Base-by-base conservation (phyloP, 2,329 filamentous ascomycete genomes). In the Didymella pinodella region DNA sequence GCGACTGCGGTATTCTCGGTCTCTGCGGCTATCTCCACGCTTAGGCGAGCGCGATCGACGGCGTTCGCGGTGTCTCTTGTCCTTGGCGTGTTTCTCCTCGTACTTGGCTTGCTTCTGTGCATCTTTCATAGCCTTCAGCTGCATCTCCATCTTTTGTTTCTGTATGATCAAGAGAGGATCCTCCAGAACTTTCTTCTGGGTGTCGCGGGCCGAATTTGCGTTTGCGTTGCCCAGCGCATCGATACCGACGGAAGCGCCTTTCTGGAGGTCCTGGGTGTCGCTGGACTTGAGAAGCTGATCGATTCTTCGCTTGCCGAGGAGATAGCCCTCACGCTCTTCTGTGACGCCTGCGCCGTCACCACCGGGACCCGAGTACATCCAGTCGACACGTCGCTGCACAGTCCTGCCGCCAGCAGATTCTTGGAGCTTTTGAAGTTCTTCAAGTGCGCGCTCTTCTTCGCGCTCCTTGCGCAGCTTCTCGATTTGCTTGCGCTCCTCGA, bases 321-420 rank as follows among this genome's bases (percentile, higher is more conserved):
- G 80, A 75, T 96, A 99, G 4, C 91, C 92, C 74, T 99, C 95
- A 80, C 92, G 93, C 79, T 98, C 95, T 76, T 97, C 94, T 0
- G 80, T 87, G 4, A 81, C 78, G 20, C 76, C 79, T 25, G 85
- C 86, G 71, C 91, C 89, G 34, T 92, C 91, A 56, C 83, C 85
- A 48, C 89, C 90, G 7, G 95, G 93, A 1, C 94, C 94, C 68
- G 90, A 88, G 79, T 99, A 99, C 92, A 99, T 97, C 92, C 95
- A 99, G 71, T 98, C 95, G 26, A 99, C 94, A 34, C 93, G 88
- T 69, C 94, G 89, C 29, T 90, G 81, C 52, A 90, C 85, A 73
- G 92, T 93, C 69, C 86, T 87, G 55, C 93, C 93, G 36, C 95
- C 95, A 0, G 93, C 90, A 2, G 90, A 89, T 78, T 97, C 95